Evolutionary conservation across 1,284 basidiomycete genomes (phyloP), one percentile per base, ranked within the genome.

Genomic region (Apiotrichum porosum): DNA sequence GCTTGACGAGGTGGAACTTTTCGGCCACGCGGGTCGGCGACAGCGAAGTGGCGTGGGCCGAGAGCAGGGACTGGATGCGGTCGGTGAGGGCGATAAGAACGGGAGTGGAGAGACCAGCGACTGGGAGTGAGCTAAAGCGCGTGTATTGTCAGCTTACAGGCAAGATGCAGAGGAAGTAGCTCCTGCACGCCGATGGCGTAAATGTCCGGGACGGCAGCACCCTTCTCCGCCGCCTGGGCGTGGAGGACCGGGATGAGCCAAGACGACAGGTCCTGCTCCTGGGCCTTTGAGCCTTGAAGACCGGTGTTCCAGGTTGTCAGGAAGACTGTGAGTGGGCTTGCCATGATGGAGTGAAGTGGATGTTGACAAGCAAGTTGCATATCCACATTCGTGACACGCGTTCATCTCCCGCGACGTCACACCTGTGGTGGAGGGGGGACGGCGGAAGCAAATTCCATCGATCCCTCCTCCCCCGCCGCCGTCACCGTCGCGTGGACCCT

Each of bases 131-230:
- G 52, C 21, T 42, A 17, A 4, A 3, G 12, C 8, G 12, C 17
- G 5, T 28, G 31, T 30, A 9, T 19, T 24, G 23, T 12, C 31
- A 2, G 60, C 69, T 55, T 39, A 73, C 72, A 54, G 22, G 70
- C 71, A 1, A 71, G 61, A 49, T 75, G 67, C 0, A 75, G 61
- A 10, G 69, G 70, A 4, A 95, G 86, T 68, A 94, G 87, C 78
- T 97, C 97, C 79, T 99, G 94, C 54, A 98, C 90, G 42, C 83
- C 92, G 53, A 98, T 84, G 50, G 95, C 83, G 57, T 97, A 90
- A 50, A 95, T 88, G 63, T 91, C 82, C 34, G 83, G 80, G 23
- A 63, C 49, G n/a, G 52, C 42, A 6, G 56, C 59, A 6, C 56
- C 26, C 24, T 55, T 45, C 30, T 63, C 57, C 17, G 52, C 52